Evolutionary conservation across 2,329 filamentous ascomycete species (phyloP), one percentile per base, ranked within the genome.

Genomic region (Colletotrichum musicola): DNA sequence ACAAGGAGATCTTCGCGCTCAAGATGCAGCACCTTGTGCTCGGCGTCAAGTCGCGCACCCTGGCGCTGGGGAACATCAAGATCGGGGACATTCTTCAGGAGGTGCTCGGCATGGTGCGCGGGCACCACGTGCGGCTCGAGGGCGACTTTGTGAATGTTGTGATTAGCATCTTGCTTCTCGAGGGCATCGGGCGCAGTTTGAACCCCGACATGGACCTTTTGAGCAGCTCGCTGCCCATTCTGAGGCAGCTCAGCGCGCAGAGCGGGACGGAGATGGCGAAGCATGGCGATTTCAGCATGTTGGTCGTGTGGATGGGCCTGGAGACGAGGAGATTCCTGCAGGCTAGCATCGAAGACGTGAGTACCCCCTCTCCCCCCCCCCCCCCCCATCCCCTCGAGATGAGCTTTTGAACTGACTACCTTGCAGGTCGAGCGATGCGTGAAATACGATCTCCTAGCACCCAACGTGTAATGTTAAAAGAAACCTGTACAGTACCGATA

Each of bases 121-220:
- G 85, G 10, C 96, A 99, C 78, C 96, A 99, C 77, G 96, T 99
- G 4, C 88, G 96, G 9, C 87, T 99, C 58, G 96, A 99, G 80
- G 96, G 96, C 9, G 96, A 99, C 78, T 99, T 98, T 77, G 94
- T 99, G 77, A 99, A 99, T 76, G 96, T 99, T 4, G 95, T 99
- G 35, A 92, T 99, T 67, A 97, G 94, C 68, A 98, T 98, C 61
- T 83, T 99, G 40, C 85, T 99, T 2, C 85, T 99, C 1, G 96
- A 99, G 78, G 96, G 96, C 6, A 99, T 98, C 75, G 96, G 96
- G 0, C 88, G 96, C 70, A 93, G 86, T 68, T 82, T 99, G 16
- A 92, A 98, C 77, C 95, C 96, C 0, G 86, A 95, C 61, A 84
- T 98, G 54, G 96, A 99, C 80, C 84, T 99, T 13, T 91, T 99